Conservation (phyloP, 2,329 filamentous ascomycete species). For the Alternaria alternata region DNA sequence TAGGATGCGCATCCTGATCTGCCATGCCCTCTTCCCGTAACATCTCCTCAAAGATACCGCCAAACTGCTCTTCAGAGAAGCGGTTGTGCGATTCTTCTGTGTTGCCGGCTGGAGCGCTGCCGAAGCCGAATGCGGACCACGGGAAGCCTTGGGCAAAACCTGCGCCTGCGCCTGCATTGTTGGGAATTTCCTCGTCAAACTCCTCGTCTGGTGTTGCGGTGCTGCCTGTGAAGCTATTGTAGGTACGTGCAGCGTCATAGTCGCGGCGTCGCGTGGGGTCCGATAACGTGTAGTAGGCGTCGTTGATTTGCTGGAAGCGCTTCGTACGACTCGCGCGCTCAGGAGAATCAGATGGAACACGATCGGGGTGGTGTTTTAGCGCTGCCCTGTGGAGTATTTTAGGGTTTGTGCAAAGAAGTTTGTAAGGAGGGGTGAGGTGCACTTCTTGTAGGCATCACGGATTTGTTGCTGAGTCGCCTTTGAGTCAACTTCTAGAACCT, state of each 20-base stretch:
- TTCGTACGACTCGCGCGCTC: constrained; percentile 83
- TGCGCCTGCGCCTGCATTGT: constrained; percentile 7
- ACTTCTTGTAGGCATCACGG: constrained; percentile 94
- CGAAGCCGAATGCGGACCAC: constrained; percentile 77
- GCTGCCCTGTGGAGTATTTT: constrained; percentile 68
- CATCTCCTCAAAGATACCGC: constrained; percentile 68
- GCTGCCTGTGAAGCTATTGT: constrained; percentile 58
- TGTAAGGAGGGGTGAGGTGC: constrained; percentile 1
- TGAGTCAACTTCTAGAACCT: constrained; percentile 71
- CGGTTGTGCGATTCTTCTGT: constrained; percentile 60
- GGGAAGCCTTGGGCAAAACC: constrained; percentile 65
- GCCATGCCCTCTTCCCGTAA: constrained; percentile 70
- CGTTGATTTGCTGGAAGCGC: constrained; percentile 90
- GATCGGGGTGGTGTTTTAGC: constrained; percentile 91
- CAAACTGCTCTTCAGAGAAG: constrained; percentile 82
- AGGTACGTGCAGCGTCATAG: constrained; percentile 78
- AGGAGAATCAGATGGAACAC: constrained; percentile 82
- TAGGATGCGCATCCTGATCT: constrained; percentile 68
- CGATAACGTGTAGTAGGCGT: constrained; percentile 91
- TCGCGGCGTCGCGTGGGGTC: constrained; percentile 79
- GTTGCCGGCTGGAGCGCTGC: constrained; percentile 53
- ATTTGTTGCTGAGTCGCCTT: constrained; percentile 83
- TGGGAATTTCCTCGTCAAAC: constrained; percentile 61
- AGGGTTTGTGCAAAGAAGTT: constrained; percentile 3
- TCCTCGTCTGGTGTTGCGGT: constrained; percentile 55